Conservation (phyloP, 2,329 filamentous ascomycete genomes). For the Aureobasidium sp. region DNA sequence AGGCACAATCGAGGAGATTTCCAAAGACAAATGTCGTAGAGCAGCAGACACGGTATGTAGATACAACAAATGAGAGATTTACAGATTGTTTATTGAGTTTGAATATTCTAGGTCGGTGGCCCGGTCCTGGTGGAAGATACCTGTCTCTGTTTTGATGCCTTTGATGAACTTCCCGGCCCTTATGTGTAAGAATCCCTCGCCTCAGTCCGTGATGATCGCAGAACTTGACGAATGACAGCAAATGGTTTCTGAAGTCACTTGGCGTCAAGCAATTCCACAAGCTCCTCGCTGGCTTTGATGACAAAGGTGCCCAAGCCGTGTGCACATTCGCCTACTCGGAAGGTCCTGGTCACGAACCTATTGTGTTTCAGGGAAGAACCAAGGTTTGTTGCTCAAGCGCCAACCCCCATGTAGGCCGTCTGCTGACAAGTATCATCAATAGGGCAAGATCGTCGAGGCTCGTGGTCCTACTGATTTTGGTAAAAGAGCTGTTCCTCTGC, state of each 20-base stretch:
- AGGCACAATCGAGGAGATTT: conserved; percentile 86
- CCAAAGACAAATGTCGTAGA: conserved; percentile 73
- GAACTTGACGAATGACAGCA: conserved; percentile 48
- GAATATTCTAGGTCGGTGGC: conserved; percentile 59
- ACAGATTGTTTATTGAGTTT: neutral
- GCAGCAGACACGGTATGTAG: conserved; percentile 66
- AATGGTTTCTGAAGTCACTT: conserved; percentile 83
- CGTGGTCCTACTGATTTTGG: conserved; percentile 78
- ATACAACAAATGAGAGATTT: neutral
- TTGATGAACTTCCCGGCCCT: conserved; percentile 84
- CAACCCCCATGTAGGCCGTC: neutral
- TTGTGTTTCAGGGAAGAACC: conserved; percentile 88
- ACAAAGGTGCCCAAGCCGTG: conserved; percentile 87
- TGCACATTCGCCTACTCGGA: conserved; percentile 92
- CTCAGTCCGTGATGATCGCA: neutral
- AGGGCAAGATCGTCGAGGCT: conserved; percentile 76
- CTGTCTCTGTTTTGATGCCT: conserved; percentile 82
- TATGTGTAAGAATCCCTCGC: conserved; percentile 66
- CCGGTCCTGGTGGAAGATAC: conserved; percentile 96
- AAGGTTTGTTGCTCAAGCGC: conserved; percentile 46
- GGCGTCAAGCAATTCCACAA: conserved; percentile 85
- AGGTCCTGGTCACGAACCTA: conserved; percentile 74
- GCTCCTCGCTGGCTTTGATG: conserved; percentile 76
- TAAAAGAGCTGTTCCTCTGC: conserved; percentile 38
- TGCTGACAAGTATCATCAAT: conserved; percentile 18